Evolutionary conservation across 768 basidiomycete species (phyloP), one percentile per base, ranked within the genome.

Genomic region (Tubosaeta sp.): DNA sequence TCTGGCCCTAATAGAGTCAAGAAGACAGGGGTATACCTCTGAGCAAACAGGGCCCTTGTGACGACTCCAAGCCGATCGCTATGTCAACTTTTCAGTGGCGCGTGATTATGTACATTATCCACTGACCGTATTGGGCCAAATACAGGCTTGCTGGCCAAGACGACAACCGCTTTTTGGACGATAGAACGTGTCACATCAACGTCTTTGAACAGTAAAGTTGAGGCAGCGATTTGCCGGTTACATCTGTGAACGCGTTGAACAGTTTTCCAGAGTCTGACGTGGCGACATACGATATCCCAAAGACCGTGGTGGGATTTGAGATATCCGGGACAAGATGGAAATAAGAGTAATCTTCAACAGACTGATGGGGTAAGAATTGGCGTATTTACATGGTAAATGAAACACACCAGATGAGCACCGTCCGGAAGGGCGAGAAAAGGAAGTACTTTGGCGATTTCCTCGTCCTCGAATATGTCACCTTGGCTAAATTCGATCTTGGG

Each of bases 401-500:
- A 47, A 27, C 39, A 56, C 59, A 94, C 92, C 58, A 96, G 67
- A 71, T 99, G 96, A 10, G 96, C 96, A 16, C 96, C 96, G 61
- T 99, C 96, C 2, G 96, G 96, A 24, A 99, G 77, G 1, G 96
- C 96, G 12, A 99, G 78, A 71, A 99, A 98, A 0, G 96, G 96
- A 27, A 99, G 74, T 30, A 92, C 83, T 66, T 86, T 88, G 30
- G 76, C 73, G 25, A 97, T 76, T 64, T 94, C 90, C 53, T 92
- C 89, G 63, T 98, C 86, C 31, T 89, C 79, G 56, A 89, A 86
- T 27, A 95, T 79, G 3, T 84, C 83, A 3, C 89, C 90, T 59
- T 81, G 74, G 16, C 80, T 81, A 54, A 90, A 87, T 60, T 99
- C 94, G 49, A 98, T 88, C 43, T 82, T 84, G 18, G 96, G 96